These are phyloP conservation scores for Heterobasidion irregulare DNA, from an alignment of 1,284 basidiomycete species.

Conservation along the genomic window DNA sequence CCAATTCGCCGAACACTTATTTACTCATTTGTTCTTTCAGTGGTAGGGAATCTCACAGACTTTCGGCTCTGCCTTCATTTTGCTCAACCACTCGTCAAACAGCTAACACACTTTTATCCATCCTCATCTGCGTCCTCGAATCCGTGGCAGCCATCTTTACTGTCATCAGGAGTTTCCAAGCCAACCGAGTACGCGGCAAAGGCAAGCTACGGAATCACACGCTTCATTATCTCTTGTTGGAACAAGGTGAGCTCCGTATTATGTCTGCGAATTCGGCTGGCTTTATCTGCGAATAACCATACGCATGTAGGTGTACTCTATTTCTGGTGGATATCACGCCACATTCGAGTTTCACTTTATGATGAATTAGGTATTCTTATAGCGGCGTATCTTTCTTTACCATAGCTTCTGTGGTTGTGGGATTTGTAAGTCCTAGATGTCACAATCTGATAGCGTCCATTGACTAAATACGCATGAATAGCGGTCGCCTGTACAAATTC, in stretches of 20 bases:
- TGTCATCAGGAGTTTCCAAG: conserved; percentile 20
- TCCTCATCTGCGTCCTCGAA: conserved; percentile 22
- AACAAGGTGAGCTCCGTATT: conserved; percentile 18
- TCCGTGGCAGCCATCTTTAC: conserved; percentile 19
- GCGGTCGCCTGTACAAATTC: not conserved
- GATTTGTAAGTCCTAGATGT: conserved; percentile 16
- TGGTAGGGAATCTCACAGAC: not conserved
- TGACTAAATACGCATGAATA: too few relatives aligned
- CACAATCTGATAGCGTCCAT: too few relatives aligned
- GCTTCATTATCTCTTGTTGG: conserved; percentile 19
- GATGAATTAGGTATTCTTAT: not conserved
- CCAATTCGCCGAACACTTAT: too few relatives aligned
- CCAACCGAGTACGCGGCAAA: conserved; percentile 14
- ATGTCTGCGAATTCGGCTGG: not conserved
- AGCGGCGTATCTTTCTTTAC: conserved; percentile 22
- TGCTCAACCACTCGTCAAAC: not conserved
- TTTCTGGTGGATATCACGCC: not conserved
- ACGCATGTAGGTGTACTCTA: not conserved
- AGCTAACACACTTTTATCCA: conserved; percentile 20
- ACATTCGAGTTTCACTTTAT: too few relatives aligned
- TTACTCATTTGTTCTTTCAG: not conserved
- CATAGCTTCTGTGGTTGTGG: conserved; percentile 18
- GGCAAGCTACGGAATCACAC: conserved; percentile 14
- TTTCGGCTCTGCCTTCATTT: not conserved
- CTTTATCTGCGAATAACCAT: not conserved